Evolutionary conservation across 176 grass and related monocot species (phyloP).

Genomic region (Musa troglodytarum): DNA sequence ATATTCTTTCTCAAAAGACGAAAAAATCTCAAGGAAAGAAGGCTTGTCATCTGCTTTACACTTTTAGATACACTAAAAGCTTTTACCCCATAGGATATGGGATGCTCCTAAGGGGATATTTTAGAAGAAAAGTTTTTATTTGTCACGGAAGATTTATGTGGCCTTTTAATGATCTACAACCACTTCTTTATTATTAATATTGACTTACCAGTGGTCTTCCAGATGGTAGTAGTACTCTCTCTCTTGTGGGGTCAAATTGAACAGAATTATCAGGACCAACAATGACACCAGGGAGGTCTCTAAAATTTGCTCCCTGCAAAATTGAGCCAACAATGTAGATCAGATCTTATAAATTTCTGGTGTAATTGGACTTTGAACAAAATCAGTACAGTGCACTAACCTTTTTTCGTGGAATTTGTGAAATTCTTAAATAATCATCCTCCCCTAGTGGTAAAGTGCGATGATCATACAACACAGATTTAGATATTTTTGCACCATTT

Average conservation of each 20-base stretch:
- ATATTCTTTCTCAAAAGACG: no score
- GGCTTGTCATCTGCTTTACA: no score
- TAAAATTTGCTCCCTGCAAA: constrained; percentile 97
- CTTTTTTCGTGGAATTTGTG: constrained; percentile 89
- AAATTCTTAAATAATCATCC: constrained; percentile 81
- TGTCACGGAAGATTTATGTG: no score
- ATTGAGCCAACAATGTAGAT: constrained; percentile 4
- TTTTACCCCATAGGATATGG: no score
- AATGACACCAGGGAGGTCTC: constrained; percentile 72
- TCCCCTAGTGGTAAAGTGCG: constrained; percentile 37
- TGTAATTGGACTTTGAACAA: background rate
- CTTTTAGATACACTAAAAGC: no score
- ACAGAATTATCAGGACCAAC: constrained; percentile 68
- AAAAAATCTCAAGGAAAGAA: no score
- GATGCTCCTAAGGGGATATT: no score
- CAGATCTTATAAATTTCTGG: background rate
- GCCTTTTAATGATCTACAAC: no score
- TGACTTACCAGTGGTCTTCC: constrained; percentile 62
- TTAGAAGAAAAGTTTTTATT: no score
- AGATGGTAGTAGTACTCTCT: constrained; percentile 66
- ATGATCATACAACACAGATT: constrained; percentile 63
- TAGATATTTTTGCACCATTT: constrained; percentile 31
- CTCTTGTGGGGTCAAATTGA: constrained; percentile 70
- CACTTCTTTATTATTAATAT: background rate
- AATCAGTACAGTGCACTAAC: constrained; percentile 25